A percentile compares a stretch with the other conserved stretches of the same genome.
Evolutionary conservation across 2,329 filamentous ascomycete species (phyloP).

Genomic region (Aspergillus carbonarius): DNA sequence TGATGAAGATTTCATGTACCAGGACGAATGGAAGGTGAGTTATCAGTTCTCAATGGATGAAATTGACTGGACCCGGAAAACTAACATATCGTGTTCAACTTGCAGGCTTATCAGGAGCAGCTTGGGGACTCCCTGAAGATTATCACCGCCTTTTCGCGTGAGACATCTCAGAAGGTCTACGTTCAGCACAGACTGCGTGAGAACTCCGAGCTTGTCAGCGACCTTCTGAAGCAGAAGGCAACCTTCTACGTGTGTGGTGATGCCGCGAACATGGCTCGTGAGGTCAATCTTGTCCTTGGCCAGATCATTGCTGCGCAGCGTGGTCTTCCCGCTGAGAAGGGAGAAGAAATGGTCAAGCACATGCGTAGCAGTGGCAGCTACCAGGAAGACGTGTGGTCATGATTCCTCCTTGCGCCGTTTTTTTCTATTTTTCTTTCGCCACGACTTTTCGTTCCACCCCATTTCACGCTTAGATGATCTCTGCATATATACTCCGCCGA

Average conservation of each 20-base stretch:
- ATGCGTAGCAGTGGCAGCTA: constrained; percentile 96
- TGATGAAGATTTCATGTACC: constrained; percentile 89
- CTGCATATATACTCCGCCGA: constrained; percentile 26
- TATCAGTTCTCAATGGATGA: background rate
- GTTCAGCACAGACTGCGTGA: constrained; percentile 92
- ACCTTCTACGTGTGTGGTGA: constrained; percentile 99
- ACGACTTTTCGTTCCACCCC: constrained; percentile 20
- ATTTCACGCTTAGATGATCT: constrained; percentile 29
- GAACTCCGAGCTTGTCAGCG: constrained; percentile 77
- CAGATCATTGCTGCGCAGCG: constrained; percentile 85
- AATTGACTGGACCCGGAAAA: constrained; percentile 8
- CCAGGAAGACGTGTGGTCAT: constrained; percentile 77
- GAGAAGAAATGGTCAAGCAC: constrained; percentile 92
- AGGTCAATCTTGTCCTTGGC: constrained; percentile 82
- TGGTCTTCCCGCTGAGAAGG: constrained; percentile 79
- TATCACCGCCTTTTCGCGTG: constrained; percentile 92
- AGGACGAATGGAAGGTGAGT: constrained; percentile 87
- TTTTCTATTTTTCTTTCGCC: constrained; percentile 14
- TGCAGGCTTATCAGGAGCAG: constrained; percentile 74
- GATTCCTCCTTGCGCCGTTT: constrained; percentile 22
- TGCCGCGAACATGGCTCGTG: constrained; percentile 93
- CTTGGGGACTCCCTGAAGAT: constrained; percentile 89
- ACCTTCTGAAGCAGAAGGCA: constrained; percentile 77
- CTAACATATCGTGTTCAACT: constrained; percentile 24
- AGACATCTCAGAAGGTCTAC: constrained; percentile 85